Evolutionary conservation across 2,329 filamentous ascomycete species (phyloP), one percentile per base, ranked within the genome.

Genomic region (Aspergillus fumigatiaffinis): DNA sequence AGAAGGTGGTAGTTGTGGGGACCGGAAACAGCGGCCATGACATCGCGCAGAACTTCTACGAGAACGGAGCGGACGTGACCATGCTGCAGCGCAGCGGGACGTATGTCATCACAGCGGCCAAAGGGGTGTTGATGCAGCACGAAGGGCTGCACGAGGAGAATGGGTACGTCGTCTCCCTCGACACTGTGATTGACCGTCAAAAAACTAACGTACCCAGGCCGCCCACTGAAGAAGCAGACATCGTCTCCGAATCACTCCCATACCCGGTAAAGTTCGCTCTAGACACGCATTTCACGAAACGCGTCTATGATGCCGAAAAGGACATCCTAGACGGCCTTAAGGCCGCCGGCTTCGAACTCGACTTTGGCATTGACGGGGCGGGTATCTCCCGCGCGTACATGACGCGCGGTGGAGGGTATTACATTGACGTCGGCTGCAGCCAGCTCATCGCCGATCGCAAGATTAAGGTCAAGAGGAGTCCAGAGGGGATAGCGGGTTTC

Each of bases 401-500:
- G 56, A 77, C 76, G 14, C 71, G 76, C 9, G 79, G 79, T 8
- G 84, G 84, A 1, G 83, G 84, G 4, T 85, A 85, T 67, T 85
- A 85, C 65, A 81, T 85, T 56, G 82, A 85, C 59, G 80, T 84
- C 10, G 83, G 83, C 12, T 77, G 75, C 48, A 79, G 76, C 38
- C 74, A 80, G 66, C 74, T 85, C 21, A 82, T 86, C 56, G 76
- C 79, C 51, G 79, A 84, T 38, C 82, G 83, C 23, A 81, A 81
- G 66, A 84, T 90, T 68, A 84, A 84, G 62, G 75, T 89, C 26
- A 84, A 84, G 67, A 81, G 84, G 44, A 84, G 82, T 0, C 68
- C 67, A 0, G 77, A 81, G 4, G 82, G 84, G 10, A 82, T 88
- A 14, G 66, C 72, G 1, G 72, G 77, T 23, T 79, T 88, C 2